Conservation (phyloP, 1,139 yeast genomes). For the Arxiozyma bovina region DNA sequence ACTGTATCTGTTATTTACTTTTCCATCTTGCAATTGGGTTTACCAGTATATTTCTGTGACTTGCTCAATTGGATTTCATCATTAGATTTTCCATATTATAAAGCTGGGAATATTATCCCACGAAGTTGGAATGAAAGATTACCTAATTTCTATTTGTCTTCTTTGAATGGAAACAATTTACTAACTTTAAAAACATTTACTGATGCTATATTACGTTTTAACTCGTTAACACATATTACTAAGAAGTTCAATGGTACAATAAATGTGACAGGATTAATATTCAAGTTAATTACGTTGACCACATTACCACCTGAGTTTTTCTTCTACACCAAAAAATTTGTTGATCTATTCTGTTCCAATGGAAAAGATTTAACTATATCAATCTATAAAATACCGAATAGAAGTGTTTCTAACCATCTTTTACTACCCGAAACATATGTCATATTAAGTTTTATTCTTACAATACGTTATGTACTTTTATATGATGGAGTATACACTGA, state of each 20-base stretch:
- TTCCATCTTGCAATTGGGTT: constrained; percentile 21
- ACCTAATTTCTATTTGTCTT: constrained; percentile 26
- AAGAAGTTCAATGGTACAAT: constrained; percentile 10
- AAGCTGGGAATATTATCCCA: constrained; percentile 21
- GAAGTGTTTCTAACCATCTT: background rate
- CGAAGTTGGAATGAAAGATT: constrained; percentile 20
- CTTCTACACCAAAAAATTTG: constrained; percentile 13
- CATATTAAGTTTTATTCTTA: constrained; percentile 18
- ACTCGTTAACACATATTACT: constrained; percentile 16
- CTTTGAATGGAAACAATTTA: constrained; percentile 24
- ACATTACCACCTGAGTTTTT: constrained; percentile 25
- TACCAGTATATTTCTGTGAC: constrained; percentile 25
- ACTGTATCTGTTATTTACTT: constrained; percentile 24
- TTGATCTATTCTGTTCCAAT: constrained; percentile 4
- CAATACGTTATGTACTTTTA: constrained; percentile 16
- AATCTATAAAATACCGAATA: background rate
- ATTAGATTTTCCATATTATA: constrained; percentile 22
- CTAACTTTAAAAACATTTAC: constrained; percentile 17
- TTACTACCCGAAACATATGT: constrained; percentile 19
- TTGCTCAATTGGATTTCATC: constrained; percentile 22
- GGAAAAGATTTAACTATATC: constrained; percentile 8
- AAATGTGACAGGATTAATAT: constrained; percentile 14
- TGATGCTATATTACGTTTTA: constrained; percentile 16
- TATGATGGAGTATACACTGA: constrained; percentile 10
- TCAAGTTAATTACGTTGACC: constrained; percentile 16